Evolutionary conservation across 2,329 filamentous ascomycete species (phyloP), one percentile per base, ranked within the genome.

Genomic region (Pezicula carpinea): DNA sequence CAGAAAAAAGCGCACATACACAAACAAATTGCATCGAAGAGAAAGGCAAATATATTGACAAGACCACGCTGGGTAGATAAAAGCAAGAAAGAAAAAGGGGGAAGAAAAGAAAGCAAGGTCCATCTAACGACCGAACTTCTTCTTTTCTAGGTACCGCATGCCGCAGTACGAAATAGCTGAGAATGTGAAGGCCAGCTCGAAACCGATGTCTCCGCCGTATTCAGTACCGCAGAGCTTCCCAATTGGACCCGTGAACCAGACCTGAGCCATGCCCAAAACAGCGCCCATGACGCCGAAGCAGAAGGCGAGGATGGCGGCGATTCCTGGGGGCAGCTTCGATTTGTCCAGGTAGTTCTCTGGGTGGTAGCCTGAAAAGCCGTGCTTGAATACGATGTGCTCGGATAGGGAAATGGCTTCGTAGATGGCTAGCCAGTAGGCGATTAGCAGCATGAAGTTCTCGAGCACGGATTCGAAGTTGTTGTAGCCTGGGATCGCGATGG

Each of bases 381-480:
- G 74, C 58, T 78, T 79, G 71, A 84, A 88, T 60, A 86, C 57
- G 58, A 87, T 77, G 66, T 89, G 85, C 46, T 89, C 85, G 2
- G 74, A 69, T 15, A 88, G 62, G 1, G 77, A 71, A 52, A 89
- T 78, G 39, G 77, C 83, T 53, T 80, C 77, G 67, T 89, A 89
- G 57, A 89, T 86, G 40, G 83, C 80, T 2, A 89, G 73, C 84
- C 85, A 89, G 69, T 89, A 89, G 2, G 78, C 79, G 51, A 82
- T 82, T 43, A 83, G 62, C 51, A 79, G 66, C 80, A 89, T 85
- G 66, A 89, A 87, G 65, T 86, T 84, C 61, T 84, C 76, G 13
- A 89, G 71, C 3, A 85, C 75, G 6, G 64, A 61, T 53, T 82
- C 78, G 62, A 88, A 88, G 59, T 83, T 72, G 4, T 66, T 67